phyloP scores from a whole-genome alignment of 2,329 filamentous ascomycete species.

The Diaporthe citriasiana region DNA sequence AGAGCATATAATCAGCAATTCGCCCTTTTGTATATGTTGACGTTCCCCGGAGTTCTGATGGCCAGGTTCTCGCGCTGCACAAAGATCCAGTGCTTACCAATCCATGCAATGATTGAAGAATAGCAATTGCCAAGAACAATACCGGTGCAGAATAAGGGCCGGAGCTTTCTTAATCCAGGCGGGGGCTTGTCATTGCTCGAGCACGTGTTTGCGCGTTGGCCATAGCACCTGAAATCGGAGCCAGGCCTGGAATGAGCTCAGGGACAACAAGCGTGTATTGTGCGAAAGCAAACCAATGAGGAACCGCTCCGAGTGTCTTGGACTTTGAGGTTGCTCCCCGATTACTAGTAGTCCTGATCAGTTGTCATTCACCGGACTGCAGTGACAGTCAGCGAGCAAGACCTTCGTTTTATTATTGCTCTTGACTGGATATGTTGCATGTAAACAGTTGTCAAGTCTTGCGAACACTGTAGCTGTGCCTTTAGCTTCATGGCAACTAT shows the following conservation, averaged over 20 bases:
- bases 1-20: background rate
- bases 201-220: background rate
- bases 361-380: background rate
- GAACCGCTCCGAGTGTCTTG: too few relatives aligned
- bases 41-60: too few relatives aligned
- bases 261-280: too few relatives aligned
- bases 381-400: too few relatives aligned
- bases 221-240: background rate
- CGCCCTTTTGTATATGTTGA: background rate
- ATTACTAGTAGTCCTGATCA: background rate
- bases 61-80: too few relatives aligned
- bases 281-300: background rate
- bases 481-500: background rate
- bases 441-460: background rate
- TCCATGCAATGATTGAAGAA: too few relatives aligned
- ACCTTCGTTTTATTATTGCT: background rate
- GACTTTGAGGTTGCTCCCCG: too few relatives aligned
- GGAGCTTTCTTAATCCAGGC: background rate
- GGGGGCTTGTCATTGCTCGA: background rate
- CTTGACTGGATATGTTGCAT: background rate
- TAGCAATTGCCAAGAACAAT: background rate
- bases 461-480: background rate
- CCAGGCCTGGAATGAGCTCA: too few relatives aligned
- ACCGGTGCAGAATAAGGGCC: background rate
- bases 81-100: background rate